Base-by-base conservation (phyloP, 352 stramenopile genomes). In the Blastocystis sp. region DNA sequence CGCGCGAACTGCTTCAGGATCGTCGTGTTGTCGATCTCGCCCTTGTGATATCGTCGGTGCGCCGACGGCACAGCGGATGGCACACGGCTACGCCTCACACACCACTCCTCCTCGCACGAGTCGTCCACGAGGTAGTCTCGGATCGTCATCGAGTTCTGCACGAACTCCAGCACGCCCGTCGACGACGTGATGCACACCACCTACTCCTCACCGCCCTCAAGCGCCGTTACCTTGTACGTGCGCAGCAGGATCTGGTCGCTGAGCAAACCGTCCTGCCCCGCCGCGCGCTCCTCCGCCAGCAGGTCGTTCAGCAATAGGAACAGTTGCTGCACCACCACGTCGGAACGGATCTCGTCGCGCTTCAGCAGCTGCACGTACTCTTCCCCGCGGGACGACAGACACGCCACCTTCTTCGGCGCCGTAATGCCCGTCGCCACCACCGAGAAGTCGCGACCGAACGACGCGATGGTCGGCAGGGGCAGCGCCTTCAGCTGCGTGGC, bases 81-180 rank as follows among this genome's bases (percentile, higher is more conserved):
- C 5, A 56, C 14, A 70, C 81, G n/a, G 66, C 67, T 87, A 90
- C 23, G 91, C 53, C 2, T 21, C n/a, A 84, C 69, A 21, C 56
- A 4, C 11, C 21, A 40, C 17, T 11, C 65, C n/a, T n/a, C 34
- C 11, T 14, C 41, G n/a, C 48, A 84, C 74, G 74, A 59, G 74
- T 84, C 90, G 1, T 89, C 92, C 5, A 94, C 91, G 9, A 99
- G 90, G 90, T 96, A 98, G 1, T 94, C 92, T 0, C 94, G 94
- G 90, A 98, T 97, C 2, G 95, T 93, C 38, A 95, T 92, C 0
- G 96, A 98, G 88, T 98, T 93, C 70, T 98, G 92, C 9, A 99
- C 96, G 95, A 95, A 99, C 90, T 99, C 96, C 4, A 99, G 91
- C 67, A 99, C 95, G 43, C 97, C 97, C 74, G 93, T 94, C 28